Percentiles rank a stretch among this genome's conserved stretches.
These are phyloP conservation scores for Xenosphaeropsis pyriputrescens DNA, from an alignment of 2,329 filamentous ascomycete species.

Conservation along the genomic window DNA sequence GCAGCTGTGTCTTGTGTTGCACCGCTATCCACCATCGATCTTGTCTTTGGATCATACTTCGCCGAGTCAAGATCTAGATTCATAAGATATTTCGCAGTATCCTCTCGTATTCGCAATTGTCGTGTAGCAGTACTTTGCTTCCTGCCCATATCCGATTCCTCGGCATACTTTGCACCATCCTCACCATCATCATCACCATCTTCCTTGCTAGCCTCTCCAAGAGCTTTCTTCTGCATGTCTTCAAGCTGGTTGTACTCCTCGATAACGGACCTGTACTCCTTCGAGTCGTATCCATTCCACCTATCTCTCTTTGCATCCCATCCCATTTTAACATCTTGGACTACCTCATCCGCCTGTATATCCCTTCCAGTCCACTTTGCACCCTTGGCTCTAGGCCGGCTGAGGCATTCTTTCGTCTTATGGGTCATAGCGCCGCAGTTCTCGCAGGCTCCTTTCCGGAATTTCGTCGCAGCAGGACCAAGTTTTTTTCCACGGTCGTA, in stretches of 20 bases:
- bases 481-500: slow-evolving; percentile 79
- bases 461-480: slow-evolving; percentile 86
- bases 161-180: slow-evolving; percentile 66
- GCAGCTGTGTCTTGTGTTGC: slow-evolving; percentile 69
- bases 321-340: slow-evolving; percentile 74
- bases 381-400: slow-evolving; percentile 73
- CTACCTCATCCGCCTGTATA: slow-evolving; percentile 81
- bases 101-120: slow-evolving; percentile 83
- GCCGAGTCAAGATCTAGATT: slow-evolving; percentile 94
- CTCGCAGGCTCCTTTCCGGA: slow-evolving; percentile 93
- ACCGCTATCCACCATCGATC: slow-evolving; percentile 76
- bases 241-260: slow-evolving; percentile 83
- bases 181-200: slow-evolving; percentile 37
- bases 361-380: slow-evolving; percentile 86
- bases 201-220: slow-evolving; percentile 28
- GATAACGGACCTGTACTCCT: slow-evolving; percentile 75
- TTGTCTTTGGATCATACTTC: slow-evolving; percentile 93
- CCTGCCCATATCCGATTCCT: slow-evolving; percentile 92
- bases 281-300: slow-evolving; percentile 94
- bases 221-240: slow-evolving; percentile 44
- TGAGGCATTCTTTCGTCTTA: slow-evolving; percentile 86
- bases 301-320: slow-evolving; percentile 97
- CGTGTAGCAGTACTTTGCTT: slow-evolving; percentile 83
- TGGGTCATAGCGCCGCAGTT: slow-evolving; percentile 97
- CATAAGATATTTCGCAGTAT: slow-evolving; percentile 91